phyloP scores from a whole-genome alignment of 768 basidiomycete genomes.

The Boletus reticulatus region DNA sequence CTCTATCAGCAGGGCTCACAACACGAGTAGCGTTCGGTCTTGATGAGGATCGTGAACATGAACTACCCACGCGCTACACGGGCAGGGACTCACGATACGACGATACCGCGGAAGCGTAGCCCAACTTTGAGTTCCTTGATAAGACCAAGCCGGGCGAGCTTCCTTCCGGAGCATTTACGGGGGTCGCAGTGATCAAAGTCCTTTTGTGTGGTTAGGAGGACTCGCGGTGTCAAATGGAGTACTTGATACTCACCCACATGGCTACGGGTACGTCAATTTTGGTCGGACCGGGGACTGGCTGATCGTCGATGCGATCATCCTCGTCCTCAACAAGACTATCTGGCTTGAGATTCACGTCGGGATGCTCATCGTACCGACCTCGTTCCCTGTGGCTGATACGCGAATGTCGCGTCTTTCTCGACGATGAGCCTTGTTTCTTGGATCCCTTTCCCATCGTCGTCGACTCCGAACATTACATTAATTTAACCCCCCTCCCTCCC shows the following conservation, averaged over 20 bases:
- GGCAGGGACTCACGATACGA: conserved; percentile 76
- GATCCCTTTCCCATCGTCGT: background rate
- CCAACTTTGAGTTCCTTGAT: conserved; percentile 85
- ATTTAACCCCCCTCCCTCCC: background rate
- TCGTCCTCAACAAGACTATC: background rate
- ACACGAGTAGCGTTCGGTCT: conserved; percentile 83
- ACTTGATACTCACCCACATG: conserved; percentile 80
- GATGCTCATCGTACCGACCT: background rate
- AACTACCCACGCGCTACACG: background rate
- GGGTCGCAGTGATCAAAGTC: conserved; percentile 99
- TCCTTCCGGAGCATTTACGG: conserved; percentile 83
- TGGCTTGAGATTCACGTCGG: background rate
- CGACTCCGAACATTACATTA: background rate
- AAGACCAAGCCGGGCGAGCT: conserved; percentile 79
- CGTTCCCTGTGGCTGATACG: background rate
- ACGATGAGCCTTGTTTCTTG: background rate
- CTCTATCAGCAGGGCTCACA: conserved; percentile 82
- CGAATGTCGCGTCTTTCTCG: background rate
- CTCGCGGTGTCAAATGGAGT: background rate
- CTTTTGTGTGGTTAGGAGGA: conserved; percentile 36
- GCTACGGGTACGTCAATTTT: conserved; percentile 69
- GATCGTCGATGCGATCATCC: background rate
- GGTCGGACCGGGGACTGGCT: background rate
- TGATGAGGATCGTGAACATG: conserved; percentile 1
- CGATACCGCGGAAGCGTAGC: conserved; percentile 84